Conservation (phyloP, 257 asterid species). For the Penstemon newberryi region DNA sequence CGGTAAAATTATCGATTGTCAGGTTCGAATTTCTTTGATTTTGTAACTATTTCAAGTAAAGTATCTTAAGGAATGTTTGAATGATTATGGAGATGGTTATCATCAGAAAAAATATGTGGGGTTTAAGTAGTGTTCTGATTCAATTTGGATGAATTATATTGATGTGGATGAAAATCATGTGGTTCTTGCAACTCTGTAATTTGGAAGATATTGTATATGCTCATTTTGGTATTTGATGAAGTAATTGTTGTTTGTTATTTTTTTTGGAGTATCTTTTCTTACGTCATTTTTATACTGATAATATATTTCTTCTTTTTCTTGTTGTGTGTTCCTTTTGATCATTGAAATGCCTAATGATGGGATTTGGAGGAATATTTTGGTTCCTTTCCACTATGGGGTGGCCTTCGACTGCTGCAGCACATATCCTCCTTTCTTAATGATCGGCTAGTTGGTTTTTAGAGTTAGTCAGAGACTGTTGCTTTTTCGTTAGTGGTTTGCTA, state of each 20-base stretch:
- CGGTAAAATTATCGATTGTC: slow-evolving; percentile 84
- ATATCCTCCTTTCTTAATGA: slow-evolving; percentile 29
- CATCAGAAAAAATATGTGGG: no score
- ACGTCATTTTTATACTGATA: slow-evolving; percentile 12
- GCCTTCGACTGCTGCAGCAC: slow-evolving; percentile 30
- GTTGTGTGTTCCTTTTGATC: slow-evolving; percentile 27
- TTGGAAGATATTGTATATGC: no score
- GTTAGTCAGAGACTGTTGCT: slow-evolving; percentile 28
- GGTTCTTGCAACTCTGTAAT: no score
- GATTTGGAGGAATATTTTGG: slow-evolving; percentile 33
- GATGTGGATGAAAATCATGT: no score
- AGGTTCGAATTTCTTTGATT: slow-evolving; percentile 51
- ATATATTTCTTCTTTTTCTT: slow-evolving; percentile 16
- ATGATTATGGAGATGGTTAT: no score
- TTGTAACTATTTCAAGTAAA: not conserved
- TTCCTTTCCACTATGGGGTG: slow-evolving; percentile 15
- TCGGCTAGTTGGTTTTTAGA: slow-evolving; percentile 30
- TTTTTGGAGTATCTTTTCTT: not conserved
- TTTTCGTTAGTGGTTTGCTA: slow-evolving; percentile 26
- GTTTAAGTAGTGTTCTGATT: no score
- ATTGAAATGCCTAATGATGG: slow-evolving; percentile 26
- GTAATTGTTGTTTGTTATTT: not conserved
- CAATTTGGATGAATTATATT: no score
- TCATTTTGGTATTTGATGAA: no score
- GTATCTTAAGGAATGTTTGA: no score